Evolutionary conservation across 192 early-diverging fungal species (phyloP), one percentile per base, ranked within the genome.

Genomic region (Podila minutissima): DNA sequence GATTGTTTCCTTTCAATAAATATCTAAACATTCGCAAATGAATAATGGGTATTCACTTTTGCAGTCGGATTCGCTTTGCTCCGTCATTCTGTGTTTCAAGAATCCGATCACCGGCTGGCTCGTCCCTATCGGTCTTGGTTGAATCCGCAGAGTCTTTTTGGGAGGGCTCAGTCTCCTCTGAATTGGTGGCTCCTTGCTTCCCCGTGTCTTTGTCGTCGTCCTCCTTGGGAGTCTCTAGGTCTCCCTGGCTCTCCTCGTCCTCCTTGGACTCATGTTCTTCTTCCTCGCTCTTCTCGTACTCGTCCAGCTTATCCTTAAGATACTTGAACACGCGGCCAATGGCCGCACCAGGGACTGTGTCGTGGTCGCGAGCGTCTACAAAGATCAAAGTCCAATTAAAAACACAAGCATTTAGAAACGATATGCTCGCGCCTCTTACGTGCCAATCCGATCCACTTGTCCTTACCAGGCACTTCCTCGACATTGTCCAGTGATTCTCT

Each of bases 271-370:
- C 5, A 7, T 41, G 10, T 10, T 41, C 38, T 13, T 17, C 41
- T 1, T 46, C 41, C 15, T 46, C 13, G 41, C 41, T 17, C 15
- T 19, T 19, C 59, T 61, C 29, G 6, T 61, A 17, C 26, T 61
- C 31, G 6, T 28, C 26, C 59, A 61, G 31, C 6, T 28, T 61
- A 4, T 10, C 9, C 49, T 71, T 32, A 5, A 79, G 48, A 15
- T 49, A 79, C 24, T 63, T 41, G 59, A 79, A 79, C 5, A 72
- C 76, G 12, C n/a, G 4, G 5, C 20, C 66, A 15, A 79, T 69
- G 2, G 76, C 76, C 17, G 51, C 35, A 9, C 76, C 76, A 4
- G 76, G 76, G 15, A 79, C 76, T 7, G 63, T 64, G 46, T 79
- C 76, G 24, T 79, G 76, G 29, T 79, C 76, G 11, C 22, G 24